Base-by-base conservation (phyloP, 108 stramenopile genomes). In the Skeletonema marinoi region DNA sequence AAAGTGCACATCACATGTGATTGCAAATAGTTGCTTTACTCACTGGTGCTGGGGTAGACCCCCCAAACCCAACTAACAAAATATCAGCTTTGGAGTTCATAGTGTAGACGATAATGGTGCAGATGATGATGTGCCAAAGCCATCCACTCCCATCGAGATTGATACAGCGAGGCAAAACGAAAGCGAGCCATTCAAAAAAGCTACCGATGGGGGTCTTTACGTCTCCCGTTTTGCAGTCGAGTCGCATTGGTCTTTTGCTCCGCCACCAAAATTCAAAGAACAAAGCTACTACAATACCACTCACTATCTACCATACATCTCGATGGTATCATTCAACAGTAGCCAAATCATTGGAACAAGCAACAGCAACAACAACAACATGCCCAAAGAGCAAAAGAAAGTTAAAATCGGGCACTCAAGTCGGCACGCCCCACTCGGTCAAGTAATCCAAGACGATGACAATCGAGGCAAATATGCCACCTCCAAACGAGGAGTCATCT, bases 371-470 rank as follows among this genome's bases (percentile, higher is more conserved):
- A 50, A 8, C 50, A 21, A 10, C 36, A 75, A 4, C 44, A 78
- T 78, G 81, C 77, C 81, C 39, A 82, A 82, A 60, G 81, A 82
- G 65, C 73, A 77, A 41, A 78, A 78, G 60, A 73, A 77, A 32
- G 35, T 75, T 50, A 65, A 41, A 51, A 65, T 66, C 14, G 77
- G 81, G 13, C 60, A 38, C n/a, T 51, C 81, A 7, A 46, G 66
- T 13, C 85, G 92, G 0, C 95, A 96, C 70, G 92, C 92, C 16
- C 95, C 95, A 2, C 77, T 96, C 3, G 95, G 95, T 41, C 95
- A 96, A 77, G 86, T 86, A 16, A 92, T 94, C 64, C 82, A 85
- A 71, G 86, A 91, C 60, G 96, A 93, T 84, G 68, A 66, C 58
- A 78, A 90, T 59, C 84, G 89, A 25, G 82, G 75, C 48, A 93